Conservation (phyloP, 495 filamentous ascomycete species). For the Hyaloscypha hepaticicola region DNA sequence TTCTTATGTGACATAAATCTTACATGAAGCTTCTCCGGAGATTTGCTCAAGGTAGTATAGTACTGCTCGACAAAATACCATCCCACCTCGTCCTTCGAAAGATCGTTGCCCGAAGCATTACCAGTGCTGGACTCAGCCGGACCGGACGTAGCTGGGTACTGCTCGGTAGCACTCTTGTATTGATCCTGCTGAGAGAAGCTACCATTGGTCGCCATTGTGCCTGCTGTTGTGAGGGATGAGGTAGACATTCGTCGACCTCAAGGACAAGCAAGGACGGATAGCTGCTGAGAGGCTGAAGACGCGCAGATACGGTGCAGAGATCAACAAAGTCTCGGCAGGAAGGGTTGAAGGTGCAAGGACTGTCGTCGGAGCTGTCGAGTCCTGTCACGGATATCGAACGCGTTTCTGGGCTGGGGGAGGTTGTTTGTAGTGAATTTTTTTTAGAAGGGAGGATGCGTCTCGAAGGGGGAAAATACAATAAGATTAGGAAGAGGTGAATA, state of each 20-base stretch:
- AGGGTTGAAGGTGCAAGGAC: neutral
- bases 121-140: slow-evolving; percentile 28
- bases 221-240: slow-evolving; percentile 13
- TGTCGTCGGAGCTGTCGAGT: slow-evolving; percentile 22
- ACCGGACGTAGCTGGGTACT: slow-evolving; percentile 31
- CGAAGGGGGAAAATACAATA: slow-evolving; percentile 24
- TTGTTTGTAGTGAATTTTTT: slow-evolving; percentile 10
- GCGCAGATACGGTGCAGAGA: slow-evolving; percentile 6
- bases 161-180: slow-evolving; percentile 30
- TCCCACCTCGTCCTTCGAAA: slow-evolving; percentile 63
- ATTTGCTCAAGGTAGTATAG: slow-evolving; percentile 94
- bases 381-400: slow-evolving; percentile 32
- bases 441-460: slow-evolving; percentile 13
- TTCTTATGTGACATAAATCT: slow-evolving; percentile 34
- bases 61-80: slow-evolving; percentile 99
- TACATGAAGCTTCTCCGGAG: slow-evolving; percentile 88
- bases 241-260: slow-evolving; percentile 25
- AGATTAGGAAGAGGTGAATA: slow-evolving; percentile 25
- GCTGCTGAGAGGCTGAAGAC: slow-evolving; percentile 2
- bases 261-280: slow-evolving; percentile 7
- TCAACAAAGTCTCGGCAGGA: neutral
- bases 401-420: slow-evolving; percentile 20
- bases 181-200: slow-evolving; percentile 35
- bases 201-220: slow-evolving; percentile 34
- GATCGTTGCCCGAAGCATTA: slow-evolving; percentile 29